Evolutionary conservation across 1,284 basidiomycete species (phyloP), one percentile per base, ranked within the genome.

Genomic region (Ceratorhiza oryzae-sativae): DNA sequence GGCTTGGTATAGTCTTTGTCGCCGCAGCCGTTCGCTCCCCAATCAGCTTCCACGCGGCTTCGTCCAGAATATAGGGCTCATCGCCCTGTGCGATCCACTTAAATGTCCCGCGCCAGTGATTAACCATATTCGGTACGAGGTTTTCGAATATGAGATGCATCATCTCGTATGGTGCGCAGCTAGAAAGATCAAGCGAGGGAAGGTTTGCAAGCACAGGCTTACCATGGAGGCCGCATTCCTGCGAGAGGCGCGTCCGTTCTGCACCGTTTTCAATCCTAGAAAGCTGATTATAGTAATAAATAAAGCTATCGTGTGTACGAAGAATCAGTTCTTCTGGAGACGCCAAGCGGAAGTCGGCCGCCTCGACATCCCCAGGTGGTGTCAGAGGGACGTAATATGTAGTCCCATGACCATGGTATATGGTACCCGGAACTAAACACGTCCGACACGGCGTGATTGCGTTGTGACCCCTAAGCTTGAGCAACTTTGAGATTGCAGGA

Each of bases 101-200:
- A 78, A 79, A 85, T 0, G 75, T 70, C 0, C 82, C 81, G 1
- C 79, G 83, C 82, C 84, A 86, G 0, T 80, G 77, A 0, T 75
- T 71, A 53, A 83, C 76, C 0, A 86, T 78, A 71, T 83, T 83
- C 53, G 77, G 77, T 27, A 84, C 71, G 45, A 46, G 45, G n/a
- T 46, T 46, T 59, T 59, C 34, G 23, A 59, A 59, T 12, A 59
- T 32, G 8, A 59, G 20, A 59, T 59, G 56, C 56, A 59, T 59
- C 15, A 59, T 5, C 15, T 59, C 34, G 20, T 8, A n/a, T n/a
- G n/a, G n/a, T n/a, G n/a, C n/a, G n/a, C n/a, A n/a, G n/a, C n/a
- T n/a, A n/a, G n/a, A n/a, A n/a, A n/a, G n/a, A n/a, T n/a, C n/a
- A n/a, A n/a, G n/a, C n/a, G n/a, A n/a, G n/a, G n/a, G n/a, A n/a